These are phyloP conservation scores for Verticillium albo-atrum DNA, from an alignment of 2,329 filamentous ascomycete genomes.

Conservation along the genomic window DNA sequence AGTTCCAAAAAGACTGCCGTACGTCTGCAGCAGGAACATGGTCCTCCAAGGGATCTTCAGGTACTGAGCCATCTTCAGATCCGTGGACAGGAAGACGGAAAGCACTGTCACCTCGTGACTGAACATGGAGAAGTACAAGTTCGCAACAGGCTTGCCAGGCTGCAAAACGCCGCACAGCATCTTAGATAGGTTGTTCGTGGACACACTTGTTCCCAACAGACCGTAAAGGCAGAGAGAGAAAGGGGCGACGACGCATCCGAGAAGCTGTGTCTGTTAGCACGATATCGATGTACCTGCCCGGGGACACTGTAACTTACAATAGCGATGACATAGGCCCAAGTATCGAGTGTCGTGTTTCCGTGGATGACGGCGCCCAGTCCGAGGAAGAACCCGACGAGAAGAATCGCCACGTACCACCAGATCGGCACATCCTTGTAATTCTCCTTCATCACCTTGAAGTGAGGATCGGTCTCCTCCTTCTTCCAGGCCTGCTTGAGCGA, in stretches of 20 bases:
- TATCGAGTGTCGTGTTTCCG: constrained; percentile 8
- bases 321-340: constrained; percentile 9
- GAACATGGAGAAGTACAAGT: constrained; percentile 38
- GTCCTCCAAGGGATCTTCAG: constrained; percentile 65
- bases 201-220: constrained; percentile 6
- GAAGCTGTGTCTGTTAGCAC: background rate
- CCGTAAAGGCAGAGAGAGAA: constrained; percentile 10
- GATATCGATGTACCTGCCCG: background rate
- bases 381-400: constrained; percentile 26
- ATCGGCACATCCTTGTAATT: constrained; percentile 34
- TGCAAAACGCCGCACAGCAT: constrained; percentile 44
- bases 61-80: constrained; percentile 68
- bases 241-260: constrained; percentile 8
- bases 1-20: constrained; percentile 35
- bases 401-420: constrained; percentile 34
- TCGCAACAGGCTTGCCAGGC: constrained; percentile 32
- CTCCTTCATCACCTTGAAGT: constrained; percentile 34
- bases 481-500: constrained; percentile 17
- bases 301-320: constrained; percentile 1
- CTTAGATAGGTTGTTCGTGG: constrained; percentile 30
- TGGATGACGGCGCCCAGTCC: constrained; percentile 32
- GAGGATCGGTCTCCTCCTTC: constrained; percentile 27
- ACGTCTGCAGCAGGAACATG: constrained; percentile 58
- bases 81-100: constrained; percentile 32
- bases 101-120: constrained; percentile 26